Percentiles rank a stretch among this genome's conserved stretches.
Conservation (phyloP, 768 basidiomycete species). For the Mycena rosella region DNA sequence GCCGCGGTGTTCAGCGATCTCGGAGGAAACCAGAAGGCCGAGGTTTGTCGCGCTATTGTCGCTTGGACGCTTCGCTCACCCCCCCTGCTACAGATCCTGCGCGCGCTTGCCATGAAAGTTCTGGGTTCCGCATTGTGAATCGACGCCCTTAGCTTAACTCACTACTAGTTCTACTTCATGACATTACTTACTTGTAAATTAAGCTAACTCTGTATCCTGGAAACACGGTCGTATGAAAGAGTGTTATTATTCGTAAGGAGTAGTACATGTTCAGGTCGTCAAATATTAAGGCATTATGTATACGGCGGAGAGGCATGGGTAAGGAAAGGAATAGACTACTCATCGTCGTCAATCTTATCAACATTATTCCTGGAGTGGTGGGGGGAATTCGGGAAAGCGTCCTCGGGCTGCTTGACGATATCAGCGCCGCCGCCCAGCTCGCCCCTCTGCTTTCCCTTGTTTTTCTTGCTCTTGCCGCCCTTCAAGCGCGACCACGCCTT, state of each 20-base stretch:
- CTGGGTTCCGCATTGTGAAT: conserved; percentile 30
- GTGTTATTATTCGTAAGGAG: conserved; percentile 29
- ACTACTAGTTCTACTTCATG: neutral
- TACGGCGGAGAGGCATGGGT: neutral
- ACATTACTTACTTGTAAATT: neutral
- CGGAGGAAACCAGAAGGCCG: conserved; percentile 84
- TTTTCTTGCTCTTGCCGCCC: conserved; percentile 38
- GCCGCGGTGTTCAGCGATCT: conserved; percentile 88
- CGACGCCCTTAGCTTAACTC: too few relatives aligned
- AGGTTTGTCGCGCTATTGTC: conserved; percentile 62
- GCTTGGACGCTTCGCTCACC: neutral
- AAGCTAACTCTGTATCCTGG: conserved; percentile 1
- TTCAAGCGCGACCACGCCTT: conserved; percentile 38
- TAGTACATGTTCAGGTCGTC: conserved; percentile 21
- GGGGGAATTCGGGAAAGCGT: conserved; percentile 38
- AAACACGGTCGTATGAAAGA: conserved; percentile 15
- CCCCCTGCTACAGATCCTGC: conserved; percentile 21
- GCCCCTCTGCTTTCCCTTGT: conserved; percentile 32
- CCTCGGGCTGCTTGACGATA: conserved; percentile 30
- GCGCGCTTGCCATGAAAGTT: conserved; percentile 34
- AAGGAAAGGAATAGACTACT: conserved; percentile 8
- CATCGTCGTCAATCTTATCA: conserved; percentile 25
- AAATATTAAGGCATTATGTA: conserved; percentile 22
- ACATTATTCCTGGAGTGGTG: conserved; percentile 35
- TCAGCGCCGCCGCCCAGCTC: conserved; percentile 35